Percentiles rank a stretch among this genome's conserved stretches.
Conservation (phyloP, 345 rosid species). For the Eucalyptus globulus region DNA sequence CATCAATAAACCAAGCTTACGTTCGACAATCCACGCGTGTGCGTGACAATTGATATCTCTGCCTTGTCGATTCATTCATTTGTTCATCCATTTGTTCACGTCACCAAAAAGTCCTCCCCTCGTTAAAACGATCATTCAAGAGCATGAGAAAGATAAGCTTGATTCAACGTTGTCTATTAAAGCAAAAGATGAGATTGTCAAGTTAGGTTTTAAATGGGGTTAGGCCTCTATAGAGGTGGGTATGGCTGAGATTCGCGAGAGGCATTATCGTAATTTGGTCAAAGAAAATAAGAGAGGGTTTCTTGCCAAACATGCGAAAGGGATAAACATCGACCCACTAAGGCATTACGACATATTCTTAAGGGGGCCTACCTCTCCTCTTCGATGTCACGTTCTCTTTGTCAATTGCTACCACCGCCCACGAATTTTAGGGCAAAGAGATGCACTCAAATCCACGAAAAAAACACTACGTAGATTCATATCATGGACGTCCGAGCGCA, state of each 20-base stretch:
- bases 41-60: not conserved
- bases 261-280: not conserved
- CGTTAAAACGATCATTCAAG: not conserved
- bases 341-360: not conserved
- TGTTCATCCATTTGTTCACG: not conserved
- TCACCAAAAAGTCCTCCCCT: not conserved
- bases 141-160: not conserved
- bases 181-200: not conserved
- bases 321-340: not conserved
- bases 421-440: not conserved
- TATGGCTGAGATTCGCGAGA: not conserved
- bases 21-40: not conserved
- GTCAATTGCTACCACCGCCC: not conserved
- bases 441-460: not conserved
- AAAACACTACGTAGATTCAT: not conserved
- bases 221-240: not conserved
- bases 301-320: not conserved
- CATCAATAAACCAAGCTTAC: not conserved
- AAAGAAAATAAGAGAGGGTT: not conserved
- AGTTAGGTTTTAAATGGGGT: not conserved
- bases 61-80: not conserved
- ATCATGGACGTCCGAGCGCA: not conserved
- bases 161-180: not conserved
- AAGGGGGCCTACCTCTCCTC: not conserved
- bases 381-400: not conserved